phyloP scores from a whole-genome alignment of 495 filamentous ascomycete species.

The Chlorociboria aeruginascens region DNA sequence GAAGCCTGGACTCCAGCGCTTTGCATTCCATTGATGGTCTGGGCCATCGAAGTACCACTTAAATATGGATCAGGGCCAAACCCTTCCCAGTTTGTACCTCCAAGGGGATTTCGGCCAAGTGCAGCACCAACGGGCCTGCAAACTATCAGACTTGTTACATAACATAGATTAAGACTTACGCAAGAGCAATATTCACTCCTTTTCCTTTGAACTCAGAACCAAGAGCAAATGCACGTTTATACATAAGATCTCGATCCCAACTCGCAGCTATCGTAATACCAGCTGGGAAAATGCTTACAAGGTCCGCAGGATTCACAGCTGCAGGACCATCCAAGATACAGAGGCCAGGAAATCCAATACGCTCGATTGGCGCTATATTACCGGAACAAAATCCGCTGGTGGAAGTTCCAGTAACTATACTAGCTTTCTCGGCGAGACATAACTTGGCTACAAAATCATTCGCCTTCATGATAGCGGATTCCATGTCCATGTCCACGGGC shows the following conservation, averaged over 20 bases:
- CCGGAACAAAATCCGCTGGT: constrained; percentile 48
- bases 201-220: constrained; percentile 67
- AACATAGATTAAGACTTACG: background rate
- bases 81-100: constrained; percentile 84
- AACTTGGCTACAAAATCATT: background rate
- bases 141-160: no score
- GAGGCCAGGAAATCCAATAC: constrained; percentile 33
- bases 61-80: constrained; percentile 62
- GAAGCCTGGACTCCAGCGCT: constrained; percentile 67
- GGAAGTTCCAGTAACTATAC: constrained; percentile 8
- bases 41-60: constrained; percentile 55
- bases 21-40: constrained; percentile 69
- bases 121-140: constrained; percentile 86
- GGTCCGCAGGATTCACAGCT: constrained; percentile 42
- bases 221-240: constrained; percentile 63
- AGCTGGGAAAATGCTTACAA: constrained; percentile 64
- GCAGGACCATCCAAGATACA: constrained; percentile 39
- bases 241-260: constrained; percentile 43
- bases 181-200: constrained; percentile 52
- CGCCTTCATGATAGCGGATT: constrained; percentile 1
- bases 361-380: constrained; percentile 44
- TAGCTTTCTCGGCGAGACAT: constrained; percentile 7
- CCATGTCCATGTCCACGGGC: background rate
- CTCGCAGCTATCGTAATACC: constrained; percentile 72
- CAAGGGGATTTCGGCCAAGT: constrained; percentile 55